These are phyloP conservation scores for Purpureocillium lavendulum DNA, from an alignment of 2,329 filamentous ascomycete species.

Conservation along the genomic window DNA sequence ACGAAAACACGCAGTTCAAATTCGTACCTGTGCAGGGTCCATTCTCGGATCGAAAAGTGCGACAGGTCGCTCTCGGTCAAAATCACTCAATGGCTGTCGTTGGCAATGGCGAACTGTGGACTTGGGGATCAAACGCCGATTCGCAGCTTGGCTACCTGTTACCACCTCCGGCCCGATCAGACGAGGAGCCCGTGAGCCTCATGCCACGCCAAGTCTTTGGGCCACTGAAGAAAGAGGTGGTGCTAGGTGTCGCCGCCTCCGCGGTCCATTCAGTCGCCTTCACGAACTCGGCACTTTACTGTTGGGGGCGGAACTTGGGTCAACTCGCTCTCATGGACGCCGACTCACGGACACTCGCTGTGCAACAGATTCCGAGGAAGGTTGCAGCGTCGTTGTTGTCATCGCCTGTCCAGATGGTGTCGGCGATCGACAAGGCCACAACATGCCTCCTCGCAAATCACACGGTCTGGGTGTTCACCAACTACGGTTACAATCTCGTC, in stretches of 20 bases:
- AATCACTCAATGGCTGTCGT: constrained; percentile 85
- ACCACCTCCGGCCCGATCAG: constrained; percentile 55
- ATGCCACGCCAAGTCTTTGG: constrained; percentile 86
- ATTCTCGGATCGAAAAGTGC: constrained; percentile 64
- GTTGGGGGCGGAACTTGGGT: constrained; percentile 91
- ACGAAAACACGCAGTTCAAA: constrained; percentile 81
- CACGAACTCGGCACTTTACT: constrained; percentile 73
- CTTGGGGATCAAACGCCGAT: constrained; percentile 83
- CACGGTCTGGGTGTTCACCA: constrained; percentile 89
- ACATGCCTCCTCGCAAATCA: constrained; percentile 77
- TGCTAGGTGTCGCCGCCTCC: constrained; percentile 81
- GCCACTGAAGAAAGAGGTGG: constrained; percentile 73
- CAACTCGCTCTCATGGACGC: constrained; percentile 93
- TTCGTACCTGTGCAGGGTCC: constrained; percentile 77
- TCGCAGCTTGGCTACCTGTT: constrained; percentile 82
- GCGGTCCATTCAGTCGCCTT: constrained; percentile 86
- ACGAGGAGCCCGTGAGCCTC: constrained; percentile 77
- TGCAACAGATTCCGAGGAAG: constrained; percentile 74
- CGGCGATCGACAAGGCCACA: constrained; percentile 85
- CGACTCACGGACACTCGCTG: constrained; percentile 80
- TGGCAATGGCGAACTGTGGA: constrained; percentile 82
- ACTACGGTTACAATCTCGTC: constrained; percentile 90
- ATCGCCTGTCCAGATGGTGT: constrained; percentile 66
- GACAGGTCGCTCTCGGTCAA: constrained; percentile 76
- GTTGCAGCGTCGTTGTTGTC: constrained; percentile 72